A percentile compares a stretch with the other conserved stretches of the same genome.
phyloP scores from a whole-genome alignment of 148 eudicot species.

The Nepenthes mirabilis region DNA sequence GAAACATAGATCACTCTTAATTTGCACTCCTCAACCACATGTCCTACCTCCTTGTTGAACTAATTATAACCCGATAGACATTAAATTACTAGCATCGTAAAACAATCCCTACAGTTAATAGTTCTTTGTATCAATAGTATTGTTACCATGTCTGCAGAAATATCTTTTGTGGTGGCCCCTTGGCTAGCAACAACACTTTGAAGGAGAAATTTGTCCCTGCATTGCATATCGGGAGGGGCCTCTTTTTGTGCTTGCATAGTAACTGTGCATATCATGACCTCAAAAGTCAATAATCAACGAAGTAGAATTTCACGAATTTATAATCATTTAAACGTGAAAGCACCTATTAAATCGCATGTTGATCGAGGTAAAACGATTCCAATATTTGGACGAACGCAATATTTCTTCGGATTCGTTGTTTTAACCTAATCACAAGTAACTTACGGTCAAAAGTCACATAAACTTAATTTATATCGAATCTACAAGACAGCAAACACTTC shows the following conservation, averaged over 20 bases:
- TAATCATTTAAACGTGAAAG: background rate
- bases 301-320: background rate
- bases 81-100: background rate
- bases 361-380: slow-evolving; percentile 63
- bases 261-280: slow-evolving; percentile 21
- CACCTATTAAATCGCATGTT: slow-evolving; percentile 55
- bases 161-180: slow-evolving; percentile 50
- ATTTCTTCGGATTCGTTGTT: slow-evolving; percentile 86
- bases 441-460: background rate
- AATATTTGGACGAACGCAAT: slow-evolving; percentile 75
- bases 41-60: slow-evolving; percentile 81
- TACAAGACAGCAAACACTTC: background rate
- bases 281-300: background rate
- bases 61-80: slow-evolving; percentile 4
- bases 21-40: slow-evolving; percentile 70
- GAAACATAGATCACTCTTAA: slow-evolving; percentile 67
- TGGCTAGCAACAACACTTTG: slow-evolving; percentile 52
- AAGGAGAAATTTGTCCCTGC: slow-evolving; percentile 82
- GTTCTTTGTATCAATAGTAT: background rate
- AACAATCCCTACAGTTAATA: background rate
- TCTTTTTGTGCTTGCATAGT: slow-evolving; percentile 92
- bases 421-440: slow-evolving; percentile 35
- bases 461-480: background rate
- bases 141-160: slow-evolving; percentile 71
- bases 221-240: slow-evolving; percentile 68